Percentiles rank a stretch among this genome's conserved stretches.
These are phyloP conservation scores for Paecilomyces sp. DNA, from an alignment of 2,329 filamentous ascomycete genomes.

Conservation along the genomic window DNA sequence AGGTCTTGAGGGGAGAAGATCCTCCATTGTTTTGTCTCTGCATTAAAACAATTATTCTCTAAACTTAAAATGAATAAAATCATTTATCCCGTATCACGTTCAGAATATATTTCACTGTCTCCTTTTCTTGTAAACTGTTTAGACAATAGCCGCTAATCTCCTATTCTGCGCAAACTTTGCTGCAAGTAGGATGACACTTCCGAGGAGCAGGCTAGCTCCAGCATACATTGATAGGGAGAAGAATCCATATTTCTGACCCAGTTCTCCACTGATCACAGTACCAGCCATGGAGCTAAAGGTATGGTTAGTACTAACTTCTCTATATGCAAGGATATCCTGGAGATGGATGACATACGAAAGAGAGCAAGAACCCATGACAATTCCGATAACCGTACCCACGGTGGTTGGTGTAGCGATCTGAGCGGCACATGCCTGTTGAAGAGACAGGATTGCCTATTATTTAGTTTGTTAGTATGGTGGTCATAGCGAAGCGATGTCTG, in stretches of 20 bases:
- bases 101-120: too few species aligned
- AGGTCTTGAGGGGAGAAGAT: too few species aligned
- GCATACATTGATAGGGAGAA: constrained; percentile 34
- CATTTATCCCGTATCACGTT: too few species aligned
- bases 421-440: constrained; percentile 41
- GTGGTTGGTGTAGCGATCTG: constrained; percentile 32
- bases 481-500: not conserved
- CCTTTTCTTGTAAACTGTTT: not conserved
- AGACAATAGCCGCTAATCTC: constrained; percentile 10
- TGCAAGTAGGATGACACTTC: constrained; percentile 16
- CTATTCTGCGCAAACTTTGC: constrained; percentile 14
- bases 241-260: constrained; percentile 33
- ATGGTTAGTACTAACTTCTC: not conserved
- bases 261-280: constrained; percentile 35
- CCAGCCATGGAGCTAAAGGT: constrained; percentile 20
- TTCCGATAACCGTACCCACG: constrained; percentile 37
- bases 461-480: not conserved
- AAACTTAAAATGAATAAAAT: too few species aligned
- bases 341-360: constrained; percentile 30
- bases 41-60: too few species aligned
- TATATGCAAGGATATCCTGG: not conserved
- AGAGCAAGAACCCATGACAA: constrained; percentile 34
- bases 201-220: constrained; percentile 23
- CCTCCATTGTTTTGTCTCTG: too few species aligned
- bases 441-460: constrained; percentile 37